These are phyloP conservation scores for Pseudogymnoascus sp. DNA, from an alignment of 2,329 filamentous ascomycete genomes.

Conservation along the genomic window DNA sequence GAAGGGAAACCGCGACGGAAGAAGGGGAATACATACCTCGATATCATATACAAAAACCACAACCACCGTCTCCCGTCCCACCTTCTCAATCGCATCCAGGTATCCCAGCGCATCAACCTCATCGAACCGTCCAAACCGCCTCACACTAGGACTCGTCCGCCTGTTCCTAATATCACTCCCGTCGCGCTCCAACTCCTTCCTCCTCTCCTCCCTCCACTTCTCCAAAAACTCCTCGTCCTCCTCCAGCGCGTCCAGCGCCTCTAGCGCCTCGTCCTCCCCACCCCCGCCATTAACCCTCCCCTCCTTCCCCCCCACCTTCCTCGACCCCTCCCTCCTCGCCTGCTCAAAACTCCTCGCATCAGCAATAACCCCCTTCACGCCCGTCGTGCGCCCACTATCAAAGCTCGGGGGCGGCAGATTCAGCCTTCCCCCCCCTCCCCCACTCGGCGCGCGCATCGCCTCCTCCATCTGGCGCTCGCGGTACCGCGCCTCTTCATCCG, in stretches of 20 bases:
- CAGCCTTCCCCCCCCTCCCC: slow-evolving; percentile 58
- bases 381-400: slow-evolving; percentile 63
- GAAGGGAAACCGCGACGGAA: background rate
- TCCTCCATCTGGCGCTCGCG: slow-evolving; percentile 43
- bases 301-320: slow-evolving; percentile 34
- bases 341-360: slow-evolving; percentile 71
- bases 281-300: slow-evolving; percentile 28
- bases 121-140: slow-evolving; percentile 70
- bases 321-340: slow-evolving; percentile 37
- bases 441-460: slow-evolving; percentile 55
- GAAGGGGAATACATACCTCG: slow-evolving; percentile 48
- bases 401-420: slow-evolving; percentile 53
- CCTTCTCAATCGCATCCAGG: slow-evolving; percentile 92
- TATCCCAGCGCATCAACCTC: slow-evolving; percentile 85
- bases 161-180: slow-evolving; percentile 50
- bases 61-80: slow-evolving; percentile 69
- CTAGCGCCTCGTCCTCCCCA: slow-evolving; percentile 34
- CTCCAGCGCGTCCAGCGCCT: slow-evolving; percentile 28
- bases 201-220: slow-evolving; percentile 73
- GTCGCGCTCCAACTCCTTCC: slow-evolving; percentile 66
- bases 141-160: slow-evolving; percentile 66
- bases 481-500: slow-evolving; percentile 36
- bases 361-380: slow-evolving; percentile 80
- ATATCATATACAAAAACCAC: slow-evolving; percentile 91
- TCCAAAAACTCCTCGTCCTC: slow-evolving; percentile 78